Conservation (phyloP, 495 filamentous ascomycete species). For the Annulohypoxylon maeteangense region DNA sequence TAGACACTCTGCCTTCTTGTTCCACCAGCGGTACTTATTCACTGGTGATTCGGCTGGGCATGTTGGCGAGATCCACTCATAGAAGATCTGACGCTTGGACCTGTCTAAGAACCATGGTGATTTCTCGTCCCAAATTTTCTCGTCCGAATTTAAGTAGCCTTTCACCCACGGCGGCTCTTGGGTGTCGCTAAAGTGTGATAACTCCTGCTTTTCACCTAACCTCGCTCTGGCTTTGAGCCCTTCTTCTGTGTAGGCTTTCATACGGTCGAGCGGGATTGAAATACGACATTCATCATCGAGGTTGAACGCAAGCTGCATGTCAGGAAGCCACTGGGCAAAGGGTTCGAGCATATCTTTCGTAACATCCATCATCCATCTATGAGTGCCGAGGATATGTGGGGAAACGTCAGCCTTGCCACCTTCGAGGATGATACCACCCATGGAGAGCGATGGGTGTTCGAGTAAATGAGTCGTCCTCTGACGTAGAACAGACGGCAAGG, state of each 20-base stretch:
- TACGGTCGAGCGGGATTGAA: slow-evolving; percentile 71
- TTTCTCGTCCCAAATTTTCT: slow-evolving; percentile 41
- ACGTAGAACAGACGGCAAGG: slow-evolving; percentile 69
- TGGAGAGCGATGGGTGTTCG: slow-evolving; percentile 43
- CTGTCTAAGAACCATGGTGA: slow-evolving; percentile 39
- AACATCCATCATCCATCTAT: slow-evolving; percentile 64
- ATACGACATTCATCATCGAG: slow-evolving; percentile 80
- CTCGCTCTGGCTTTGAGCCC: slow-evolving; percentile 46
- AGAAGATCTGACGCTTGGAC: slow-evolving; percentile 55
- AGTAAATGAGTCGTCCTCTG: slow-evolving; percentile 46
- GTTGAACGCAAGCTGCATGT: slow-evolving; percentile 87
- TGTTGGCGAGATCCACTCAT: slow-evolving; percentile 58
- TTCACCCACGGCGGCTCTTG: slow-evolving; percentile 39
- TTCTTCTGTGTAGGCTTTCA: slow-evolving; percentile 47
- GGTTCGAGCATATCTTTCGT: slow-evolving; percentile 74
- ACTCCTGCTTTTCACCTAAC: slow-evolving; percentile 41
- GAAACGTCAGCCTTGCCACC: slow-evolving; percentile 57
- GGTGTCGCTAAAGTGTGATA: slow-evolving; percentile 46
- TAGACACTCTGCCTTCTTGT: slow-evolving; percentile 66
- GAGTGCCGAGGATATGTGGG: slow-evolving; percentile 44
- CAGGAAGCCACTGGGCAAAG: slow-evolving; percentile 75
- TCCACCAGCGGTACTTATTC: slow-evolving; percentile 61
- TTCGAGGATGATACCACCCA: slow-evolving; percentile 56
- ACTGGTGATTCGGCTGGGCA: slow-evolving; percentile 68
- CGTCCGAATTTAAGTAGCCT: slow-evolving; percentile 31